Conservation (phyloP, 2,329 filamentous ascomycete species). For the Cordyceps militaris region DNA sequence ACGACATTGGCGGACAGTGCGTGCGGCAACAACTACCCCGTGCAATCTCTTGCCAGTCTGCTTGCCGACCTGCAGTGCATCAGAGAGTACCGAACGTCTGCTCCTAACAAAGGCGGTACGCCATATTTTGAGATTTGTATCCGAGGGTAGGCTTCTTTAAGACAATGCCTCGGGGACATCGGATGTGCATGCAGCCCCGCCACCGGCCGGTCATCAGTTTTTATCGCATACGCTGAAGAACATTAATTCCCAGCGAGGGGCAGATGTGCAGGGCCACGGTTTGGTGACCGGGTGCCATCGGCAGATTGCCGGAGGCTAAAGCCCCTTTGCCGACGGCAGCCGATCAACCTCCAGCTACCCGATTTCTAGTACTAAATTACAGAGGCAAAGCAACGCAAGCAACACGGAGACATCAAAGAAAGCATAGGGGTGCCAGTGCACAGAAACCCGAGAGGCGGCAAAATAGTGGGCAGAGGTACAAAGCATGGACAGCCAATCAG, state of each 20-base stretch:
- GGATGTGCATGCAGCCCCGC: background rate
- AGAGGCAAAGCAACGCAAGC: background rate
- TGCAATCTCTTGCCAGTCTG: background rate
- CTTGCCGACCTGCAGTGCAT: background rate
- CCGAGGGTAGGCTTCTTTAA: background rate
- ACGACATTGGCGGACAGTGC: background rate
- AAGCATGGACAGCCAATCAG: background rate
- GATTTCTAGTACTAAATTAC: background rate
- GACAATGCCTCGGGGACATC: background rate
- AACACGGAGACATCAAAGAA: background rate
- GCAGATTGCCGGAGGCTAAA: background rate
- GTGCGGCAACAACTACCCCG: background rate
- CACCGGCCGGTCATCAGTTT: background rate
- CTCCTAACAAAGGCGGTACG: background rate
- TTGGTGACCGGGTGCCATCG: background rate
- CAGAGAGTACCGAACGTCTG: background rate
- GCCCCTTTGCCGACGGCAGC: background rate
- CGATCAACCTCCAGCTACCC: background rate
- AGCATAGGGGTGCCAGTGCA: background rate
- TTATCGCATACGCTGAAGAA: background rate
- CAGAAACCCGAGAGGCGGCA: background rate
- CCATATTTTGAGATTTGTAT: constrained; percentile 1
- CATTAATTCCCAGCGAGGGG: background rate
- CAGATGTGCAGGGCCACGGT: background rate
- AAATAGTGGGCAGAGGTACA: background rate